Evolutionary conservation across 345 rosid species (phyloP).

Genomic region (Sisymbrium irio): DNA sequence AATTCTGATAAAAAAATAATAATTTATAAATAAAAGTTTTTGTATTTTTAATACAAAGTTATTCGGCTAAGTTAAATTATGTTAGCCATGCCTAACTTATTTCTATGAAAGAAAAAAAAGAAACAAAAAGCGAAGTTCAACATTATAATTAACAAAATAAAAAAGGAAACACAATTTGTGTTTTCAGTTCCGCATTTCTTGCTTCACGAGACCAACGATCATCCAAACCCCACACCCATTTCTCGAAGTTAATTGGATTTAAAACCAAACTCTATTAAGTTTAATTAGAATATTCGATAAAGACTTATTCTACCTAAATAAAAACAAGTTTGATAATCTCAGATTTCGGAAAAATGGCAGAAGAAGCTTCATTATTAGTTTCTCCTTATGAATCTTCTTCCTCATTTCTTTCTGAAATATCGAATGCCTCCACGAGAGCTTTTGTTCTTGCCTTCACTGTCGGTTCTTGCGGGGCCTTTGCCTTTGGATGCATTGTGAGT

Average conservation of each 20-base stretch:
- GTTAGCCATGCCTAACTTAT: too few species aligned
- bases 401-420: slow-evolving; percentile 24
- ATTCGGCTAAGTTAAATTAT: too few species aligned
- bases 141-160: not conserved
- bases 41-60: too few species aligned
- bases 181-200: slow-evolving; percentile 13
- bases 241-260: not conserved
- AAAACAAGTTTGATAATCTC: not conserved
- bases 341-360: not conserved
- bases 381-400: not conserved
- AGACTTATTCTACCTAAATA: slow-evolving; percentile 1
- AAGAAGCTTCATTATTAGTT: not conserved
- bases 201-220: slow-evolving; percentile 16
- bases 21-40: too few species aligned
- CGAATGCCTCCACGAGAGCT: slow-evolving; percentile 27
- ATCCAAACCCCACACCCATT: not conserved
- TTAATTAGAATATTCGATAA: not conserved
- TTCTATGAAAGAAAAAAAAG: not conserved
- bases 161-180: not conserved
- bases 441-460: slow-evolving; percentile 32
- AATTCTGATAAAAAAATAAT: too few species aligned
- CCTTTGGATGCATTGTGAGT: slow-evolving; percentile 35
- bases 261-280: not conserved
- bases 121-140: not conserved
- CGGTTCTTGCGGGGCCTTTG: slow-evolving; percentile 28